Conservation (phyloP, 768 basidiomycete genomes). For the Leccinum rimulosum region DNA sequence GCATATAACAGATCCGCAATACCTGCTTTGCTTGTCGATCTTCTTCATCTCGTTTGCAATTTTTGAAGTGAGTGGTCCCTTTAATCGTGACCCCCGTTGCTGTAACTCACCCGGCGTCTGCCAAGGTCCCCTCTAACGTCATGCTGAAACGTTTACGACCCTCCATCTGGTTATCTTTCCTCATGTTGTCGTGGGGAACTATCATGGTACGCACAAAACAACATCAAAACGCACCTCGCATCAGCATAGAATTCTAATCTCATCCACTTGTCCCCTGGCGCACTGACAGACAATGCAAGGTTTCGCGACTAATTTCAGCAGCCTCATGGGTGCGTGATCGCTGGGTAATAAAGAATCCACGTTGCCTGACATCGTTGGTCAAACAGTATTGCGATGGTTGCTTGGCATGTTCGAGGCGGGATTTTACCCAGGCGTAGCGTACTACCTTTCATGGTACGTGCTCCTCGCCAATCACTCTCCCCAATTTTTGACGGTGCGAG, state of each 20-base stretch:
- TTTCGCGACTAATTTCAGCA: constrained; percentile 63
- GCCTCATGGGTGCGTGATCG: constrained; percentile 55
- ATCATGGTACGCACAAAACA: constrained; percentile 53
- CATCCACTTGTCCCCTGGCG: constrained; percentile 7
- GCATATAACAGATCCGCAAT: constrained; percentile 64
- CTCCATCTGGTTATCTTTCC: constrained; percentile 69
- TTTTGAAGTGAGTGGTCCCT: constrained; percentile 52
- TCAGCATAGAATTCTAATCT: not conserved
- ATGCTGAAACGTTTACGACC: constrained; percentile 72
- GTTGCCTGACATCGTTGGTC: too few species aligned
- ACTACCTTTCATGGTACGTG: constrained; percentile 68
- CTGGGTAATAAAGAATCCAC: not conserved
- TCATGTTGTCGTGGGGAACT: constrained; percentile 75
- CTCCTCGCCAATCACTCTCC: not conserved
- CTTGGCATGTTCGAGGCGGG: too few species aligned
- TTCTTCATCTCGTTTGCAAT: constrained; percentile 64
- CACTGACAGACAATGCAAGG: constrained; percentile 64
- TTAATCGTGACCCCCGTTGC: not conserved
- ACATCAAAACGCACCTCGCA: not conserved
- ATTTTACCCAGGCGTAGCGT: constrained; percentile 58
- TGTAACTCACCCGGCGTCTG: not conserved
- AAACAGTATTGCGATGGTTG: too few species aligned
- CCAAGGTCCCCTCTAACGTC: constrained; percentile 66
- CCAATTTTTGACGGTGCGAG: constrained; percentile 39
- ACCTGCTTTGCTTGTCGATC: constrained; percentile 58